A percentile compares a stretch with the other conserved stretches of the same genome.
Evolutionary conservation across 192 early-diverging fungal genomes (phyloP).

Genomic region (Podila minutissima): DNA sequence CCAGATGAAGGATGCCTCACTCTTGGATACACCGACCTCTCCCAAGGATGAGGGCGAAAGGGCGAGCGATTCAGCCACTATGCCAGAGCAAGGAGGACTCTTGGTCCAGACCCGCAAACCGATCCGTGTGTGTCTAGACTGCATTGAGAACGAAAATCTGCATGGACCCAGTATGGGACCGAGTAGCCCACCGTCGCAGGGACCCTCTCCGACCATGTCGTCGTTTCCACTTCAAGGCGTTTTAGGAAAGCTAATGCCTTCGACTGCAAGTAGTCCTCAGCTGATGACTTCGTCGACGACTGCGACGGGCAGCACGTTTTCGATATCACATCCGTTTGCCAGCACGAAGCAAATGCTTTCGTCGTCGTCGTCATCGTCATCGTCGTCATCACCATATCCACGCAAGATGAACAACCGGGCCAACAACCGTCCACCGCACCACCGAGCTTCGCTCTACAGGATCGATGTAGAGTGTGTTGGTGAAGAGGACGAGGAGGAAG

Average conservation of each 20-base stretch:
- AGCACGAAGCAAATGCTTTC: not conserved
- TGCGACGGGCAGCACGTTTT: conserved; percentile 16
- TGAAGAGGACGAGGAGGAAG: conserved; percentile 44
- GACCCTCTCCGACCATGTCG: not conserved
- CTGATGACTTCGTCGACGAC: conserved; percentile 13
- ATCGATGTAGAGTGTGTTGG: conserved; percentile 47
- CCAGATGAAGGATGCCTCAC: conserved; percentile 42
- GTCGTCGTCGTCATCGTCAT: conserved; percentile 1
- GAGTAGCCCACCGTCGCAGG: conserved; percentile 5
- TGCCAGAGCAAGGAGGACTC: not conserved
- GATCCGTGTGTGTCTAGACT: conserved; percentile 35
- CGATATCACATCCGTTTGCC: not conserved
- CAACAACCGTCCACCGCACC: conserved; percentile 23
- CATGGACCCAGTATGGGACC: not conserved
- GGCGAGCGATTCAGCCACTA: not conserved
- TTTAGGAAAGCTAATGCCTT: conserved; percentile 24
- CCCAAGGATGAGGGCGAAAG: no score
- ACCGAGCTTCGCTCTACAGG: conserved; percentile 38
- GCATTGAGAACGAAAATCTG: conserved; percentile 29
- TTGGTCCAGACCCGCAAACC: conserved; percentile 17
- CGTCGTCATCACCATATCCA: conserved; percentile 9
- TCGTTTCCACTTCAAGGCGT: conserved; percentile 34
- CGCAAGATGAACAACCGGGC: conserved; percentile 14
- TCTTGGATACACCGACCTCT: not conserved
- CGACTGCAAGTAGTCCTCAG: conserved; percentile 12